A percentile compares a stretch with the other conserved stretches of the same genome.
Conservation (phyloP, 73 alveolate species). For the Paramecium sexaurelia region DNA sequence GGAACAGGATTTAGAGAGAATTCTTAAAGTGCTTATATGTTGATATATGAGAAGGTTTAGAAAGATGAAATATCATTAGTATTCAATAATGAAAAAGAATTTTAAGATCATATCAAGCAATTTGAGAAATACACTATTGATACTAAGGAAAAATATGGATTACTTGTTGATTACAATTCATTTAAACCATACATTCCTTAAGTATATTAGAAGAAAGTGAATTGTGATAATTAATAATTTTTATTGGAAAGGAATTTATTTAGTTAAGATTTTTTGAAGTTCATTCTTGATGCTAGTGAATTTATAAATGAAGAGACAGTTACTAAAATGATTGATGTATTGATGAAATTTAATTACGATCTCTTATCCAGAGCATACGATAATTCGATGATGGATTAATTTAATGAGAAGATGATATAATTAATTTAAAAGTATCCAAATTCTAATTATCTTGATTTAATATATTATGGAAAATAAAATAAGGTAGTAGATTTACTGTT, state of each 20-base stretch:
- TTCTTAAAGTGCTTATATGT: constrained; percentile 95
- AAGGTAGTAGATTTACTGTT: neutral
- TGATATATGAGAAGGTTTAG: constrained; percentile 90
- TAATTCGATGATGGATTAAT: constrained; percentile 3
- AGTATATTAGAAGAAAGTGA: constrained; percentile 12
- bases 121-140: neutral
- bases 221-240: constrained; percentile 47
- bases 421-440: neutral
- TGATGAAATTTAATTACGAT: constrained; percentile 28
- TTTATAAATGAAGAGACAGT: neutral
- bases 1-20: constrained; percentile 76
- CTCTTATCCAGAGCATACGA: constrained; percentile 36
- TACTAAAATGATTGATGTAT: neutral
- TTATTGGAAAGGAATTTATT: constrained; percentile 20
- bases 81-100: constrained; percentile 27
- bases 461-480: neutral
- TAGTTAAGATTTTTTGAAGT: constrained; percentile 11
- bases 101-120: constrained; percentile 39
- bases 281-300: neutral
- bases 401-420: neutral
- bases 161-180: constrained; percentile 40
- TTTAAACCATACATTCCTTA: constrained; percentile 47
- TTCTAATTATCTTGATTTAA: neutral
- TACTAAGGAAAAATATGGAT: neutral
- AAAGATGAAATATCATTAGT: constrained; percentile 74